Percentiles rank a stretch among this genome's conserved stretches.
Evolutionary conservation across 768 basidiomycete species (phyloP).

Genomic region (Agrocybe praecox): DNA sequence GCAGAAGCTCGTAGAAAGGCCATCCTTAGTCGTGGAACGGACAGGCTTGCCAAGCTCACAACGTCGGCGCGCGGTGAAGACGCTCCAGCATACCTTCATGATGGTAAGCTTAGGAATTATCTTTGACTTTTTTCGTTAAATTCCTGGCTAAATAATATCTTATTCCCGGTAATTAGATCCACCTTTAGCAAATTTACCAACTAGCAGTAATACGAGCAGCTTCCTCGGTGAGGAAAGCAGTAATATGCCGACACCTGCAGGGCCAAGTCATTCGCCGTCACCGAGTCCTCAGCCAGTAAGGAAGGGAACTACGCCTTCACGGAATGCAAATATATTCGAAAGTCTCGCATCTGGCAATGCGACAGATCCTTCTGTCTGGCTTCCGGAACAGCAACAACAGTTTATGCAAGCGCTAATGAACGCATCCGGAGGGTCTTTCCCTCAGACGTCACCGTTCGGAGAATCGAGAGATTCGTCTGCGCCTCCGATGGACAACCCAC

Average conservation of each 20-base stretch:
- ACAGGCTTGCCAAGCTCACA: conserved; percentile 80
- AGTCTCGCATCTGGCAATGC: conserved; percentile 20
- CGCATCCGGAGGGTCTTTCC: conserved; percentile 20
- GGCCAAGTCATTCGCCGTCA: conserved; percentile 26
- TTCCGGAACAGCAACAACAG: conserved; percentile 67
- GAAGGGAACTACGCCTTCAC: conserved; percentile 24
- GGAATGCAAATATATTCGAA: conserved; percentile 21
- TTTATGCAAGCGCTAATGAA: conserved; percentile 67
- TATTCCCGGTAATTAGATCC: conserved; percentile 27
- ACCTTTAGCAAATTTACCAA: conserved; percentile 26
- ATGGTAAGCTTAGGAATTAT: conserved; percentile 38
- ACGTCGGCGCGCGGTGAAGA: conserved; percentile 74
- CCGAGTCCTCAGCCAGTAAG: conserved; percentile 24
- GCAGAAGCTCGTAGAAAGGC: conserved; percentile 81
- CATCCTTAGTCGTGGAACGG: conserved; percentile 69
- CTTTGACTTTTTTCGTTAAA: background rate
- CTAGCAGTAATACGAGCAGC: conserved; percentile 24
- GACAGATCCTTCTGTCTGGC: conserved; percentile 64
- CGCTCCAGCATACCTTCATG: conserved; percentile 53
- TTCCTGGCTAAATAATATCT: conserved; percentile 1
- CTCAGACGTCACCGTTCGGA: conserved; percentile 21
- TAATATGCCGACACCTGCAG: conserved; percentile 39
- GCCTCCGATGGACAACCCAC: conserved; percentile 43
- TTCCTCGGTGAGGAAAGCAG: conserved; percentile 50
- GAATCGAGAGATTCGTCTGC: conserved; percentile 27